Evolutionary conservation across 108 stramenopile genomes (phyloP), one percentile per base, ranked within the genome.

Genomic region (Nannochloropsis gaditana): DNA sequence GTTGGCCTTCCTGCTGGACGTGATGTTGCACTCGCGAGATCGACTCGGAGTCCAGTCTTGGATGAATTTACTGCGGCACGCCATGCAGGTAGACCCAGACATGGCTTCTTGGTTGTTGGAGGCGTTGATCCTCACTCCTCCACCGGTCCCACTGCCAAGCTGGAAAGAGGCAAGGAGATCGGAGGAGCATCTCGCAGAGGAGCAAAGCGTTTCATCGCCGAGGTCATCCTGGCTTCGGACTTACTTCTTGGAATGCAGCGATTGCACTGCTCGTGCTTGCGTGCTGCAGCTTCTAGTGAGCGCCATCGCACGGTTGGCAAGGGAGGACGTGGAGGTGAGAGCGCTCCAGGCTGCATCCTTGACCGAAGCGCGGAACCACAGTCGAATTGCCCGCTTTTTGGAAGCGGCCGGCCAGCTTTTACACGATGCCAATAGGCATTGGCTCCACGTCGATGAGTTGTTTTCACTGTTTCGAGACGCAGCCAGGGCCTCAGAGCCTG

Each of bases 381-480:
- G 80, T 10, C 84, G 79, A 45, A 84, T 87, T 6, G 89, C 84
- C 42, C 42, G 80, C n/a, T 79, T 89, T 45, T 42, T 89, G 47
- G 86, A 79, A 41, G 9, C 82, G 43, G 59, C 94, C 43, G 91
- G 91, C 73, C 79, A 90, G 21, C 87, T 96, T 21, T 50, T 95
- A 31, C 93, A 96, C 42, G 88, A 90, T 17, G 84, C 90, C 21
- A 94, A 94, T 1, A 90, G 93, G 21, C 90, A 84, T 83, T 92
- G 92, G 90, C 90, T 93, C 45, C 87, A 85, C 42, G 92, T 89
- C 82, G 87, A 92, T 15, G 95, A 95, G 80, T 83, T 95, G 17
- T 93, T 86, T 83, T 82, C 88, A 21, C 91, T 96, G 43, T 88
- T 96, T 42, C 84, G 94, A 81, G 92, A 94, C 42, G 90, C 96